Base-by-base conservation (phyloP, 2,329 filamentous ascomycete species). In the Davidsoniella eucalypti region DNA sequence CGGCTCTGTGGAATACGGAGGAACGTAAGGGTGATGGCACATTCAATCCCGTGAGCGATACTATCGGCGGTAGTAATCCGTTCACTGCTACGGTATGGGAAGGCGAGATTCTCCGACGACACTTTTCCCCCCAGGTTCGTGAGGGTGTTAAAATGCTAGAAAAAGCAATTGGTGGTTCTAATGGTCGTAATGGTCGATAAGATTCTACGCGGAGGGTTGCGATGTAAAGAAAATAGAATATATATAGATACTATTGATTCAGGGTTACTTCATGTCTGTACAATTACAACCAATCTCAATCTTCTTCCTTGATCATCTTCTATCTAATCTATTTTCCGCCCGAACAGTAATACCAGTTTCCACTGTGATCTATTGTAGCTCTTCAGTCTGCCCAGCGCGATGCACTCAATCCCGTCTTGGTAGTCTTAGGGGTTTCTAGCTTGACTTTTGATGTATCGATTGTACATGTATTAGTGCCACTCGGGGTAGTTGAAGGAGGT, bases 41-140 rank as follows among this genome's bases (percentile, higher is more conserved):
- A 1, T 96, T 85, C 60, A 83, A 88, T 64, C 72, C 87, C 1
- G 63, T 82, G 41, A 78, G 79, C 42, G 72, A 74, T 25, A 84
- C 82, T 55, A 75, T 93, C 3, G 90, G 95, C 64, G 80, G 77
- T 6, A 88, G 82, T 57, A 96, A 96, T 65, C 87, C 90, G 1
- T 94, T 92, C 64, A 84, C 88, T 0, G 78, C 80, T 4, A 95
- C 87, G 0, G 74, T 93, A 0, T 98, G 90, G 92, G 92, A 96
- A 62, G 87, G 86, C 0, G 92, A 96, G 67, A 61, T 98, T 52
- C 63, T 98, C 58, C 73, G 82, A 61, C 73, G 76, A 57, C 92
- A 98, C 67, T 98, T 84, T 62, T 87, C 84, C 57, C 90, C 88
- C 5, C 81, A 81, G 60, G 83, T 98, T 1, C 73, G 86, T 56